Conservation (phyloP, 176 grass and related monocot genomes). For the Thalia dealbata region DNA sequence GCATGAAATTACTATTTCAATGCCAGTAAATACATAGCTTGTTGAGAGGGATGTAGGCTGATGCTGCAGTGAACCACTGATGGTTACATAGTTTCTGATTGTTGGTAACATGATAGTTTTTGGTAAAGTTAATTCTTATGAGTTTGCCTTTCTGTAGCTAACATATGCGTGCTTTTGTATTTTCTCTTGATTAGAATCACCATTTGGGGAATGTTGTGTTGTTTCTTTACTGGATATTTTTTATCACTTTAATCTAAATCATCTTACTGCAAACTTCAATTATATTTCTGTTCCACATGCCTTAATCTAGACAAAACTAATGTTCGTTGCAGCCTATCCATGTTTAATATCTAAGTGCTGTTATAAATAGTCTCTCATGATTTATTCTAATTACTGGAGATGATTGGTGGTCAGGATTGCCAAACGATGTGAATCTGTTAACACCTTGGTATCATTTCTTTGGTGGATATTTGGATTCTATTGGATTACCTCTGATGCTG, state of each 20-base stretch:
- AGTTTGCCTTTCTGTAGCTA: background rate
- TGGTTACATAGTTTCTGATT: background rate
- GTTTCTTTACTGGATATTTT: background rate
- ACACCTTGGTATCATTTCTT: slow-evolving; percentile 68
- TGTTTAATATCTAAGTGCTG: background rate
- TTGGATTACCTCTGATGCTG: slow-evolving; percentile 64
- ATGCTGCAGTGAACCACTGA: background rate
- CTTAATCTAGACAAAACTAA: background rate
- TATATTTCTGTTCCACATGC: background rate
- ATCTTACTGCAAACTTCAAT: background rate
- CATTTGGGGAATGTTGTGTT: background rate
- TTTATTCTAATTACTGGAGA: slow-evolving; percentile 8
- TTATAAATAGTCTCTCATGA: background rate
- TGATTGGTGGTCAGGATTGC: slow-evolving; percentile 32
- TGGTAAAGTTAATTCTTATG: background rate
- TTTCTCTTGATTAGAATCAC: background rate
- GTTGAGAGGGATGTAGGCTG: background rate
- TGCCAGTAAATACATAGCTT: background rate
- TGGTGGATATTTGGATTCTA: slow-evolving; percentile 99
- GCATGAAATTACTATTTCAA: background rate
- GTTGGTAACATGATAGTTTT: background rate
- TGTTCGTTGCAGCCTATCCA: background rate
- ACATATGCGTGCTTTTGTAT: background rate
- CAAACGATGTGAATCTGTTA: slow-evolving; percentile 69
- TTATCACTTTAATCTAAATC: background rate